Evolutionary conservation across 116 monocot genomes (phyloP), one percentile per base, ranked within the genome.

Genomic region (Cymodocea nodosa): DNA sequence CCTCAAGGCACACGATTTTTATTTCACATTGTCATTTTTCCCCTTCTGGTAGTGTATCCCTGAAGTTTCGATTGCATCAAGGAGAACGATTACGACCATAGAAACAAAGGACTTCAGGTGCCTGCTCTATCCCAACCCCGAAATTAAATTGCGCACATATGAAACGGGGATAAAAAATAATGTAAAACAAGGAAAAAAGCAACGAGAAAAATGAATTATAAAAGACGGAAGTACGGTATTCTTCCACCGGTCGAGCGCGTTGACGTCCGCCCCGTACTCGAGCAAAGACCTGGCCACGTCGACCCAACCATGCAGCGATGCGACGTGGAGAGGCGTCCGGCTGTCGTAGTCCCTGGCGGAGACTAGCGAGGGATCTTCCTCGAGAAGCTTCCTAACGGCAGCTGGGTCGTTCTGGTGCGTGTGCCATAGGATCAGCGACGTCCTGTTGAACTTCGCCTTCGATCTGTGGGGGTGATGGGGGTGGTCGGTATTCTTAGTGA

Each of bases 201-300:
- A 52, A 23, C 17, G 15, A 35, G 13, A 35, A 15, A 56, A 37
- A 23, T 22, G 30, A 9, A 4, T 62, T 18, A 51, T 61, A 64
- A 52, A n/a, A 13, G 30, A 25, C 30, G 54, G 34, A 44, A 44
- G 44, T 7, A 98, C 97, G 66, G 97, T 98, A 60, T 98, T 98
- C 76, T 81, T 85, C 97, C 97, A 98, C 2, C 97, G 91, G 53
- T 98, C 97, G 74, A 89, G 85, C 24, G 97, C 92, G 70, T 98
- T 92, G 78, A 98, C 86, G 56, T 88, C 92, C 54, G 97, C 97
- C 18, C 78, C 76, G 74, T 65, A 77, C 15, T 83, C 85, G 30
- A 98, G 77, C 64, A 98, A 80, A 62, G 81, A 88, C 60, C 71
- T 80, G 51, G 92, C 92, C 54, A 98, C 92, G 61, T 89, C 84